A percentile compares a stretch with the other conserved stretches of the same genome.
Conservation (phyloP, 495 filamentous ascomycete genomes). For the Annulohypoxylon moriforme region DNA sequence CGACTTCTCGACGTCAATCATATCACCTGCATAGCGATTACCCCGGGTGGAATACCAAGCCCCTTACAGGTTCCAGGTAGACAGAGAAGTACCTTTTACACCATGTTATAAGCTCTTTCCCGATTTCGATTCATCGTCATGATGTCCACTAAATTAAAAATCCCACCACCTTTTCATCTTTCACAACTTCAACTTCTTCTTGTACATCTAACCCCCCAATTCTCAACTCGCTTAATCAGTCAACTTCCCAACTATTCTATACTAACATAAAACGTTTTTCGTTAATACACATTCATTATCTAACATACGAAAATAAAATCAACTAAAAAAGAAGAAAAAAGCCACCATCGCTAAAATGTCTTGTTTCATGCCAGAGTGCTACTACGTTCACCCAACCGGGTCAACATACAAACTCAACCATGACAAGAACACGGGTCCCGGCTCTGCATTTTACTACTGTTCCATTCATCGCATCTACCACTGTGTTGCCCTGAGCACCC, state of each 20-base stretch:
- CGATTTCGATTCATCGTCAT: neutral
- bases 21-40: neutral
- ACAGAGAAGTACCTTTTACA: neutral
- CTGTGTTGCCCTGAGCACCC: conserved; percentile 15
- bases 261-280: neutral
- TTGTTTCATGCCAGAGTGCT: conserved; percentile 32
- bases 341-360: conserved; percentile 22
- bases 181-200: neutral
- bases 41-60: neutral
- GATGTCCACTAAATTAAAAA: too few relatives aligned
- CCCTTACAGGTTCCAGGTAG: too few relatives aligned
- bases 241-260: neutral
- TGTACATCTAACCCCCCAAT: neutral
- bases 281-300: conserved; percentile 27
- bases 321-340: conserved; percentile 9
- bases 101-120: neutral
- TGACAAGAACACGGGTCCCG: conserved; percentile 31
- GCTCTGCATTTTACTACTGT: conserved; percentile 40
- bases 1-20: neutral
- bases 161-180: neutral
- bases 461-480: conserved; percentile 38
- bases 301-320: conserved; percentile 7
- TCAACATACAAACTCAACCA: conserved; percentile 31
- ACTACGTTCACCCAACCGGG: conserved; percentile 28
- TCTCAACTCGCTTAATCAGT: neutral